A percentile compares a stretch with the other conserved stretches of the same genome.
These are phyloP conservation scores for Carex kokanica DNA, from an alignment of 176 grass and related monocot genomes.

Conservation along the genomic window DNA sequence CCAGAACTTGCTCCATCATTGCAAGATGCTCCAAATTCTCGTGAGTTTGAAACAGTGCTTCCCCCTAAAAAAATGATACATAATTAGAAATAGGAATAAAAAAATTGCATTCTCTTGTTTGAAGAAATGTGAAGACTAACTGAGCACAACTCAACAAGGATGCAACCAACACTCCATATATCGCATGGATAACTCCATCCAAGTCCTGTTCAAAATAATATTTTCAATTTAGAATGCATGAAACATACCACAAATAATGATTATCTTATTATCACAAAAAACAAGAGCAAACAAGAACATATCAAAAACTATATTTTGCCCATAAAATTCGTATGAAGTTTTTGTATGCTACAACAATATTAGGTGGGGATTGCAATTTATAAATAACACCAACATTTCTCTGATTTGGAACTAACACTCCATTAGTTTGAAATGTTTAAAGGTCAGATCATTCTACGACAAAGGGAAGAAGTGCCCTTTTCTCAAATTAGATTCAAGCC, in stretches of 20 bases:
- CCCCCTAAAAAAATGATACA: conserved; percentile 44
- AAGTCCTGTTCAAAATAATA: conserved; percentile 50
- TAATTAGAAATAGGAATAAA: conserved; percentile 24
- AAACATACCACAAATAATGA: conserved; percentile 27
- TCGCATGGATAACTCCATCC: conserved; percentile 94
- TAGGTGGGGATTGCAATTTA: neutral
- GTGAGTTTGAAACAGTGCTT: conserved; percentile 91
- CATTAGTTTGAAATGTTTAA: neutral
- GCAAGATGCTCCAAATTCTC: conserved; percentile 92
- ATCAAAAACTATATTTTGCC: conserved; percentile 4
- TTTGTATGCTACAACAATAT: conserved; percentile 13
- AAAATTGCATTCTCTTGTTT: conserved; percentile 9
- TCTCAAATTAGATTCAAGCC: neutral
- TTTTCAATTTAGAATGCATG: conserved; percentile 20
- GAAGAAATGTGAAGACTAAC: conserved; percentile 45
- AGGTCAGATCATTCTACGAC: neutral
- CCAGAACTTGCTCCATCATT: conserved; percentile 98
- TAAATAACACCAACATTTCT: conserved; percentile 3
- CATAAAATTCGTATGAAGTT: conserved; percentile 15
- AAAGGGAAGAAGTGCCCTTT: neutral
- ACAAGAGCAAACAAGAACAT: conserved; percentile 15
- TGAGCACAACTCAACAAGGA: conserved; percentile 75
- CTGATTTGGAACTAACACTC: neutral
- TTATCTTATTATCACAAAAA: conserved; percentile 9
- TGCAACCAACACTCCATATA: conserved; percentile 93